phyloP scores from a whole-genome alignment of 2,329 filamentous ascomycete genomes.

The Colletotrichum lentis region DNA sequence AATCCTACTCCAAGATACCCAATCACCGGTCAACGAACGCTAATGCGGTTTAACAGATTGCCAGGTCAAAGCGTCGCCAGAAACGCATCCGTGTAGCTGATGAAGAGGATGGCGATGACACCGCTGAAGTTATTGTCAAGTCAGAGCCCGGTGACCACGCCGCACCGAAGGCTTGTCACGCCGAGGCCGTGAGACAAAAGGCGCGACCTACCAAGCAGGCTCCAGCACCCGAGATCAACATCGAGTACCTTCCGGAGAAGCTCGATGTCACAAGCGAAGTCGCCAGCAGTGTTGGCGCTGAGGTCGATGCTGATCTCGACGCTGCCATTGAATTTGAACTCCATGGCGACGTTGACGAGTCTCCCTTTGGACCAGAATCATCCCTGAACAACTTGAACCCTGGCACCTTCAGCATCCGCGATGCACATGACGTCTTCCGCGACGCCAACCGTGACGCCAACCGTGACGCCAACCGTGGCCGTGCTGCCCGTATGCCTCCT shows the following conservation, averaged over 20 bases:
- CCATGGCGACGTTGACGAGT: background rate
- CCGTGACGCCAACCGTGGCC: background rate
- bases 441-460: constrained; percentile 7
- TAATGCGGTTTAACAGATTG: background rate
- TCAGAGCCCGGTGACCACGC: constrained; percentile 9
- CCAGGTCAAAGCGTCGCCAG: constrained; percentile 25
- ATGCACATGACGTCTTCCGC: constrained; percentile 20
- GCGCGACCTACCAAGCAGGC: background rate
- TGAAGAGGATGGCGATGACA: constrained; percentile 2
- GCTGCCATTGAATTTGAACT: constrained; percentile 10
- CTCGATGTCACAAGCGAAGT: constrained; percentile 17
- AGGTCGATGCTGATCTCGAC: background rate
- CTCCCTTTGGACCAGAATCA: background rate
- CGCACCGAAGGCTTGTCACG: background rate
- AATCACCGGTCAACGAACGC: background rate
- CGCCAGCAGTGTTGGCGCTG: constrained; percentile 2
- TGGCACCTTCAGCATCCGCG: constrained; percentile 2
- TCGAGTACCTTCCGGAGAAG: constrained; percentile 8
- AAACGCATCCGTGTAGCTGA: constrained; percentile 1
- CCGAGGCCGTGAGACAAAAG: background rate
- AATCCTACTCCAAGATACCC: too few relatives aligned
- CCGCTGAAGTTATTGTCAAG: constrained; percentile 19
- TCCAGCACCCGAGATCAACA: background rate
- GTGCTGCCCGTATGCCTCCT: constrained; percentile 1
- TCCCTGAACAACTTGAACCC: background rate